These are phyloP conservation scores for Lipomyces lipofer DNA, from an alignment of 805 yeast species.

Conservation along the genomic window DNA sequence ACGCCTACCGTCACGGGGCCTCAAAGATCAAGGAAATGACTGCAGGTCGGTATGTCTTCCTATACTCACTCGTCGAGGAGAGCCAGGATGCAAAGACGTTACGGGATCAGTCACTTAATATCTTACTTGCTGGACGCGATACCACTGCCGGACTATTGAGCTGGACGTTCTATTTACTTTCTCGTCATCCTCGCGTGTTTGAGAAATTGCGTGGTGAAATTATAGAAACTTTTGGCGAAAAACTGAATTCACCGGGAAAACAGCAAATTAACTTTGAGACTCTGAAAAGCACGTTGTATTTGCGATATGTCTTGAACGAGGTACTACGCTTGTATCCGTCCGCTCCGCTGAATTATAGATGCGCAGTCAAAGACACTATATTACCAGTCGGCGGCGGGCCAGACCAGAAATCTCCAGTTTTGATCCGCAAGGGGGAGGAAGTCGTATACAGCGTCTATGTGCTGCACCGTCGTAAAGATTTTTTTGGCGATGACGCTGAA, in stretches of 20 bases:
- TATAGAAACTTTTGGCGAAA: slow-evolving; percentile 42
- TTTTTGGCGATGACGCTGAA: slow-evolving; percentile 50
- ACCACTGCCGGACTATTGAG: slow-evolving; percentile 55
- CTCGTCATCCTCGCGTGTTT: slow-evolving; percentile 42
- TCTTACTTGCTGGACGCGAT: slow-evolving; percentile 56
- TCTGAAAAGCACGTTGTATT: slow-evolving; percentile 51
- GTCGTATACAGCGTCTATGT: slow-evolving; percentile 45
- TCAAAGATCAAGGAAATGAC: slow-evolving; percentile 33
- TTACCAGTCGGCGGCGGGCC: slow-evolving; percentile 56
- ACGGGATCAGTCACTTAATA: slow-evolving; percentile 53
- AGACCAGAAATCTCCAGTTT: slow-evolving; percentile 44
- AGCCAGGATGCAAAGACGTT: slow-evolving; percentile 50
- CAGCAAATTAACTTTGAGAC: slow-evolving; percentile 46
- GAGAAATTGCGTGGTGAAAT: slow-evolving; percentile 44
- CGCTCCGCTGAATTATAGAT: slow-evolving; percentile 52
- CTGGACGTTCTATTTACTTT: slow-evolving; percentile 49
- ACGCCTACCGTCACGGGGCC: background rate
- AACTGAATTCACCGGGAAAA: slow-evolving; percentile 24
- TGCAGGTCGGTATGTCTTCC: slow-evolving; percentile 48
- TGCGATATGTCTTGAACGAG: slow-evolving; percentile 52
- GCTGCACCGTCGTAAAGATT: slow-evolving; percentile 46
- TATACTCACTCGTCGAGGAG: slow-evolving; percentile 51
- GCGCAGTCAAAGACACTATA: slow-evolving; percentile 48
- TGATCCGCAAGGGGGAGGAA: slow-evolving; percentile 47
- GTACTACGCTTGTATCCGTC: slow-evolving; percentile 53